Percentiles rank a stretch among this genome's conserved stretches.
Evolutionary conservation across 352 stramenopile genomes (phyloP).

Genomic region (Phytophthora litchii): DNA sequence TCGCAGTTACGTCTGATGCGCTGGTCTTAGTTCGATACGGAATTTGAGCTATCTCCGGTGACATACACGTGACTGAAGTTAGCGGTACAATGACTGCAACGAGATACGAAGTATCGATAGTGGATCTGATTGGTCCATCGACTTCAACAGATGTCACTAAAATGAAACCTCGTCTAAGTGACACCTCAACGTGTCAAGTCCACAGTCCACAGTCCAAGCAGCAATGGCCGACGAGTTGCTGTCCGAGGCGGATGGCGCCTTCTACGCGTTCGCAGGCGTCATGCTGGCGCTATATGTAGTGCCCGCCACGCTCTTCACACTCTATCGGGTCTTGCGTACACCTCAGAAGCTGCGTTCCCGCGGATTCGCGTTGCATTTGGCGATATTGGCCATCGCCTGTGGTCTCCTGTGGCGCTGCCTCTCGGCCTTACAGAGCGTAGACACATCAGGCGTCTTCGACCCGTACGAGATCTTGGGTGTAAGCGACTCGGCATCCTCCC

Average conservation of each 20-base stretch:
- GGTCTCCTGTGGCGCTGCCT: conserved; percentile 56
- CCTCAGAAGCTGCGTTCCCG: conserved; percentile 56
- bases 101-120: too few relatives aligned
- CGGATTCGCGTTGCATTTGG: conserved; percentile 55
- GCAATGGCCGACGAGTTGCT: conserved; percentile 35
- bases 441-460: conserved; percentile 82
- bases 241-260: conserved; percentile 76
- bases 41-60: too few relatives aligned
- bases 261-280: conserved; percentile 84
- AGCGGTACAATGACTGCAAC: too few relatives aligned
- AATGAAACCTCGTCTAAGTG: conserved; percentile 7
- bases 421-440: conserved; percentile 66
- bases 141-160: conserved; percentile 1
- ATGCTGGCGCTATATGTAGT: conserved; percentile 85
- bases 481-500: conserved; percentile 50
- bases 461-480: conserved; percentile 88
- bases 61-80: too few relatives aligned
- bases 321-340: conserved; percentile 50
- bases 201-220: background rate
- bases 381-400: conserved; percentile 54
- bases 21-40: too few relatives aligned
- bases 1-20: conserved; percentile 13
- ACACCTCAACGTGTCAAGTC: conserved; percentile 8
- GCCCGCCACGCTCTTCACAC: conserved; percentile 57
- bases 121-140: too few relatives aligned